phyloP scores from a whole-genome alignment of 768 basidiomycete species.

The Glaciozyma martinii region DNA sequence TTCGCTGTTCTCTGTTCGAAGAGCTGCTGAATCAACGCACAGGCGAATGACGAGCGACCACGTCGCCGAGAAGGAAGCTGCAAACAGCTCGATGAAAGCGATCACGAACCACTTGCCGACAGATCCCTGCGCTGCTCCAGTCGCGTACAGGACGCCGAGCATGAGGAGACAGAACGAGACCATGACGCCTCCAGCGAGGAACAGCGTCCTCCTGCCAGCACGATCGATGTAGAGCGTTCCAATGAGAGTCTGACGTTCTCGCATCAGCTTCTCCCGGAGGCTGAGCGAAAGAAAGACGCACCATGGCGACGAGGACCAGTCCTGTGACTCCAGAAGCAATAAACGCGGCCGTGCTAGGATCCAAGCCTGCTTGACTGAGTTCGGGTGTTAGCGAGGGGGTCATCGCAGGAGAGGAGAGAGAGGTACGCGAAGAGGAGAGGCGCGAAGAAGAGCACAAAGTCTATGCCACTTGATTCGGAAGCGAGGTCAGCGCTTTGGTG shows the following conservation, averaged over 20 bases:
- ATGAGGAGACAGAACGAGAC: constrained; percentile 43
- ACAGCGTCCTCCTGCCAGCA: constrained; percentile 41
- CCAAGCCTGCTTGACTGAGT: constrained; percentile 40
- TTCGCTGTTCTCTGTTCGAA: too few relatives aligned
- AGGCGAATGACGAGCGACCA: constrained; percentile 43
- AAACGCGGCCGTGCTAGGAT: constrained; percentile 46
- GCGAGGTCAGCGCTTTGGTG: constrained; percentile 30
- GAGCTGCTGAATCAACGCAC: constrained; percentile 16
- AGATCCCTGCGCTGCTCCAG: constrained; percentile 2
- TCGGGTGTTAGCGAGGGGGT: neutral
- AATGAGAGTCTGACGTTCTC: constrained; percentile 42
- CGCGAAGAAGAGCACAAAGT: constrained; percentile 36
- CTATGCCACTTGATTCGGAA: neutral
- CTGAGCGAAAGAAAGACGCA: neutral
- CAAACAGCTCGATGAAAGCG: constrained; percentile 25
- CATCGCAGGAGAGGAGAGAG: constrained; percentile 32
- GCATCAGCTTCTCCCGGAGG: constrained; percentile 40
- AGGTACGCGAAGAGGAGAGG: constrained; percentile 47
- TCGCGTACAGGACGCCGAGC: constrained; percentile 47
- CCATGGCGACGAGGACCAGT: constrained; percentile 42
- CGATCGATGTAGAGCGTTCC: constrained; percentile 9
- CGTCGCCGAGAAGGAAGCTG: constrained; percentile 35
- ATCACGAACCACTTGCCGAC: constrained; percentile 23
- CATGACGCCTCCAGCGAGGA: constrained; percentile 45
- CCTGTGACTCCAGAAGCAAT: constrained; percentile 50